A percentile compares a stretch with the other conserved stretches of the same genome.
Evolutionary conservation across 2,329 filamentous ascomycete species (phyloP).

Genomic region (Truncatella angustata): DNA sequence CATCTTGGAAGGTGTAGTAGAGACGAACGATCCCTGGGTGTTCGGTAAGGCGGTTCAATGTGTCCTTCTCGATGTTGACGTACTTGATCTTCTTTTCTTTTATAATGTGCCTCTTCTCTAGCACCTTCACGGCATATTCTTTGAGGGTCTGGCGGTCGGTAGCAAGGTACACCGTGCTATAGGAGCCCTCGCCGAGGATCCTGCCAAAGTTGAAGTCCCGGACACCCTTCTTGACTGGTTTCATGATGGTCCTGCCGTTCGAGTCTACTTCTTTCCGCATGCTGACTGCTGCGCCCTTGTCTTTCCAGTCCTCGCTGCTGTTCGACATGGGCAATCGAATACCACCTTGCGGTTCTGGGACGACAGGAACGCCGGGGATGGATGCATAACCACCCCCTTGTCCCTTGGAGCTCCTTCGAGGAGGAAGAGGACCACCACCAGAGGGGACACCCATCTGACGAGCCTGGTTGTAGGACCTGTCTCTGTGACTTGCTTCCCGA

Average conservation of each 20-base stretch:
- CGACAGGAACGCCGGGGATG: slow-evolving; percentile 40
- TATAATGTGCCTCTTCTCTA: slow-evolving; percentile 98
- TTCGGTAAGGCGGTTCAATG: slow-evolving; percentile 90
- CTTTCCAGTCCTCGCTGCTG: slow-evolving; percentile 92
- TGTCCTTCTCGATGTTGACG: slow-evolving; percentile 99
- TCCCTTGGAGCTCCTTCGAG: slow-evolving; percentile 73
- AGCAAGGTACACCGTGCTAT: slow-evolving; percentile 91
- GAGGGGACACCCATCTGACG: slow-evolving; percentile 49
- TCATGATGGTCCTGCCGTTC: slow-evolving; percentile 76
- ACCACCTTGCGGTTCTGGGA: slow-evolving; percentile 28
- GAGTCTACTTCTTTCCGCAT: slow-evolving; percentile 81
- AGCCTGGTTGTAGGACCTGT: slow-evolving; percentile 64
- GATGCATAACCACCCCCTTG: slow-evolving; percentile 56
- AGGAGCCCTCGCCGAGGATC: slow-evolving; percentile 91
- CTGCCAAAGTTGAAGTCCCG: slow-evolving; percentile 94
- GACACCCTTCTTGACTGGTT: slow-evolving; percentile 93
- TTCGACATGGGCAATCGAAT: slow-evolving; percentile 42
- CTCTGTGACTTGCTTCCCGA: slow-evolving; percentile 67
- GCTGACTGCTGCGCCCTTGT: slow-evolving; percentile 84
- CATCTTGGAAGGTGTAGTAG: slow-evolving; percentile 98
- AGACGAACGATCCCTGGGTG: slow-evolving; percentile 94
- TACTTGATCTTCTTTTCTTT: slow-evolving; percentile 99
- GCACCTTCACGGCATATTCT: slow-evolving; percentile 96
- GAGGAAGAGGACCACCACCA: slow-evolving; percentile 64
- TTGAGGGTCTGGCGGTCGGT: slow-evolving; percentile 92